phyloP scores from a whole-genome alignment of 495 filamentous ascomycete species.

The Pyrenula aspistea region DNA sequence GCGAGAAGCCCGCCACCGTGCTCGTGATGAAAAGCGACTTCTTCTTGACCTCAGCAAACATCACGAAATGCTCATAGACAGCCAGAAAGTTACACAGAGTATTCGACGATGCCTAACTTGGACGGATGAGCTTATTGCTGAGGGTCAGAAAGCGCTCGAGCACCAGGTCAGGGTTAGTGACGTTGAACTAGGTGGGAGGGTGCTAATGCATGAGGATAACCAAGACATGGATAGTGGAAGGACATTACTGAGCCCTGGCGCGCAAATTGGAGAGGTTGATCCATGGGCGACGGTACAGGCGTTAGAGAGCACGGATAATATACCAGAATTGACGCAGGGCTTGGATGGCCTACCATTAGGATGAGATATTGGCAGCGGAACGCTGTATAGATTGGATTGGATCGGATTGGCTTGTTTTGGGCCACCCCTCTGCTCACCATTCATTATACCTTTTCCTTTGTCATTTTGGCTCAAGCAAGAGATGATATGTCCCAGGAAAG shows the following conservation, averaged over 20 bases:
- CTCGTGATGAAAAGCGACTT: slow-evolving; percentile 62
- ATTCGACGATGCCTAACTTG: slow-evolving; percentile 75
- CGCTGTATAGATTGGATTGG: neutral
- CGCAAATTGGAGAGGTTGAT: slow-evolving; percentile 4
- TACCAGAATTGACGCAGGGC: neutral
- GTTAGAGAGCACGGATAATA: neutral
- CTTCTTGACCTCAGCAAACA: slow-evolving; percentile 79
- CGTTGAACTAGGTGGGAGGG: slow-evolving; percentile 68
- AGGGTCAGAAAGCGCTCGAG: slow-evolving; percentile 75
- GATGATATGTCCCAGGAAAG: neutral
- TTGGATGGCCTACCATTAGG: neutral
- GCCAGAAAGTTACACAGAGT: slow-evolving; percentile 87
- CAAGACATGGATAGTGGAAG: slow-evolving; percentile 33
- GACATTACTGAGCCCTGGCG: slow-evolving; percentile 22
- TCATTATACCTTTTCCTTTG: neutral
- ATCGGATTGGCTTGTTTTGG: neutral
- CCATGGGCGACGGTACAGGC: neutral
- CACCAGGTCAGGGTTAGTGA: slow-evolving; percentile 67
- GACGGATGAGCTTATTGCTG: slow-evolving; percentile 80
- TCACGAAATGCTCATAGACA: slow-evolving; percentile 74
- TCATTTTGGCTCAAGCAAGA: neutral
- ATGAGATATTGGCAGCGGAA: too few relatives aligned
- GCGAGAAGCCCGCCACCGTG: slow-evolving; percentile 28
- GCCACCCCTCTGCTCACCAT: neutral
- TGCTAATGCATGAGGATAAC: slow-evolving; percentile 57